Conservation (phyloP, 1,284 basidiomycete genomes). For the Fomitopsis schrenkii region DNA sequence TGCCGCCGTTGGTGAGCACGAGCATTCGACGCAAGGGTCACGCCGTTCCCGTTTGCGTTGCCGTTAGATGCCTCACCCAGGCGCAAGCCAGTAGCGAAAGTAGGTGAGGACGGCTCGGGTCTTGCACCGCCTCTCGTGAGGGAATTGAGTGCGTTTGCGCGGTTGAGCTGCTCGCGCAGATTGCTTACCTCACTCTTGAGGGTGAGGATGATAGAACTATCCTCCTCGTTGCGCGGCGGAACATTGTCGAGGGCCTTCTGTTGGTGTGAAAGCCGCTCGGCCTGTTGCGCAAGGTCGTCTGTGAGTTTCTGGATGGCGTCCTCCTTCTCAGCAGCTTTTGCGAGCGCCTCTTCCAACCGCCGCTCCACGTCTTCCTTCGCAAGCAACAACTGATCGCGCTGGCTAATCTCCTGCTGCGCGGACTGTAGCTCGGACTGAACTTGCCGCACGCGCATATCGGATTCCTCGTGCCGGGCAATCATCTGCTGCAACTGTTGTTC, state of each 20-base stretch:
- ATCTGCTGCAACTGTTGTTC: slow-evolving; percentile 86
- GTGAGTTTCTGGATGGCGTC: slow-evolving; percentile 78
- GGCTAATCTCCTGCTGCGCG: slow-evolving; percentile 71
- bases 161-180: slow-evolving; percentile 92
- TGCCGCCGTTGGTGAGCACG: slow-evolving; percentile 76
- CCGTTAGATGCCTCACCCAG: slow-evolving; percentile 40
- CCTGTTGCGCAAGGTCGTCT: slow-evolving; percentile 71
- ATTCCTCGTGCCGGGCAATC: slow-evolving; percentile 86
- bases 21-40: slow-evolving; percentile 24
- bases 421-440: slow-evolving; percentile 70
- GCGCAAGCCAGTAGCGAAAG: slow-evolving; percentile 70
- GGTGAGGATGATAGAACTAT: slow-evolving; percentile 80
- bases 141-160: slow-evolving; percentile 85
- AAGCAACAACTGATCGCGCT: slow-evolving; percentile 74
- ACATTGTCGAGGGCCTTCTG: slow-evolving; percentile 62
- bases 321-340: slow-evolving; percentile 82
- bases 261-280: slow-evolving; percentile 77
- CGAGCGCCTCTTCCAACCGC: slow-evolving; percentile 73
- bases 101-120: slow-evolving; percentile 77
- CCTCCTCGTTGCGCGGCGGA: slow-evolving; percentile 69
- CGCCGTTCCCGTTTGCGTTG: slow-evolving; percentile 21
- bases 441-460: slow-evolving; percentile 74
- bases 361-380: slow-evolving; percentile 83
- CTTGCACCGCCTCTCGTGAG: slow-evolving; percentile 66
- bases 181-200: slow-evolving; percentile 91